Conservation (phyloP, 495 filamentous ascomycete genomes). For the Hapsidospora chrysogenum region DNA sequence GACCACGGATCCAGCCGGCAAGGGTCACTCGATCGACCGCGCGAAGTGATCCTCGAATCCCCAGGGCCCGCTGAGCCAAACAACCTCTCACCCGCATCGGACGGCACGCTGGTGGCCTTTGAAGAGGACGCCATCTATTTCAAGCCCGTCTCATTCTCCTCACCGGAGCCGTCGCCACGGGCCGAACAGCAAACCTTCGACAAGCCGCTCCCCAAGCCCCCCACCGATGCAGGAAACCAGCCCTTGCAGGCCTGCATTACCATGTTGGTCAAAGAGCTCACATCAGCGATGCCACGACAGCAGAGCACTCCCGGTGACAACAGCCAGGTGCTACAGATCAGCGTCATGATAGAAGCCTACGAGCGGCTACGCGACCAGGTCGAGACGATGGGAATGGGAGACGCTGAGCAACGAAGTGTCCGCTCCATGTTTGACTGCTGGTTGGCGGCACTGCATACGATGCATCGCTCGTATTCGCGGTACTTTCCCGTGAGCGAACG, state of each 20-base stretch:
- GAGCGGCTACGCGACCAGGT: constrained; percentile 23
- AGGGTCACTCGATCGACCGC: constrained; percentile 4
- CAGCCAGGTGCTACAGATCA: constrained; percentile 39
- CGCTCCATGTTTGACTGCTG: constrained; percentile 24
- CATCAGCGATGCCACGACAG: constrained; percentile 13
- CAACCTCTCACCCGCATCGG: constrained; percentile 15
- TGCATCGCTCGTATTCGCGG: too few species aligned
- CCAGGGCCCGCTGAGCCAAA: constrained; percentile 5
- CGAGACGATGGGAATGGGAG: constrained; percentile 6
- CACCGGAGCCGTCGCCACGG: constrained; percentile 10
- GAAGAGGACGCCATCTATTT: constrained; percentile 24
- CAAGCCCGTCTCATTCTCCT: constrained; percentile 18
- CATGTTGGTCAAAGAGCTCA: constrained; percentile 23
- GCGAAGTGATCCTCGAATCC: constrained; percentile 4
- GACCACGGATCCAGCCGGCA: background rate
- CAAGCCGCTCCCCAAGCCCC: constrained; percentile 4
- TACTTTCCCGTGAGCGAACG: too few species aligned
- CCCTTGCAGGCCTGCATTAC: constrained; percentile 25
- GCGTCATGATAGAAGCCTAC: constrained; percentile 34
- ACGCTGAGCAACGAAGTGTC: constrained; percentile 9
- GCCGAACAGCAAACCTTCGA: constrained; percentile 1
- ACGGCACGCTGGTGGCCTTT: constrained; percentile 24
- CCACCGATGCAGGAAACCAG: constrained; percentile 10
- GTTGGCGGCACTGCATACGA: constrained; percentile 21
- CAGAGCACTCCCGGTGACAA: constrained; percentile 9